Base-by-base conservation (phyloP, 2,329 filamentous ascomycete genomes). In the Talaromyces sp. region DNA sequence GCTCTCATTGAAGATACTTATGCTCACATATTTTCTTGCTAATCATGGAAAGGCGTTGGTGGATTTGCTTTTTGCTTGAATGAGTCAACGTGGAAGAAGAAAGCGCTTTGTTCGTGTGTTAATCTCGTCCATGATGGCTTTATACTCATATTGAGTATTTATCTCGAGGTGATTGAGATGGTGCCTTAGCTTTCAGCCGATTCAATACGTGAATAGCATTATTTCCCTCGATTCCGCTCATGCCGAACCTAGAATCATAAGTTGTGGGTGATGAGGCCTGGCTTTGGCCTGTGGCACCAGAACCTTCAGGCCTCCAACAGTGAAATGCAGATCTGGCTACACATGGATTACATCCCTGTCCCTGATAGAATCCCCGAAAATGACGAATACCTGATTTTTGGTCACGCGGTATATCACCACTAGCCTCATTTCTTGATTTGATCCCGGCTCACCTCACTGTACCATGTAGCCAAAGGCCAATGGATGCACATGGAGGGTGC, bases 31-130 rank as follows among this genome's bases (percentile, higher is more conserved):
- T 42, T 35, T 30, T 36, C 19, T 22, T 52, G 42, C 37, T 57
- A 57, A 49, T 63, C 63, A 66, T 66, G 51, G 64, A 52, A 62
- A 58, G 70, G 70, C 66, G 70, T 73, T 72, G 60, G 66, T 57
- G 70, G 63, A 24, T 49, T 60, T 65, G 39, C 17, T 53, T 51
- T 51, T 57, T 41, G 11, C 58, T 47, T 13, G 36, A 49, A 36
- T 50, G 49, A 11, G 10, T 20, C 7, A n/a, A 9, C 7, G n/a
- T n/a, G 33, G 14, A n/a, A n/a, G 33, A 36, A 36, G 14, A 7
- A 16, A 16, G 11, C 13, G 41, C 20, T 44, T 14, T 24, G 13
- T 7, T 44, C 17, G n/a, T 16, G 17, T n/a, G 20, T 19, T 16
- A 13, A 39, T 39, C 16, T 19, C 36, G 16, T 19, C 36, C 16